phyloP scores from a whole-genome alignment of 2,329 filamentous ascomycete genomes.

The Alternaria alternata region DNA sequence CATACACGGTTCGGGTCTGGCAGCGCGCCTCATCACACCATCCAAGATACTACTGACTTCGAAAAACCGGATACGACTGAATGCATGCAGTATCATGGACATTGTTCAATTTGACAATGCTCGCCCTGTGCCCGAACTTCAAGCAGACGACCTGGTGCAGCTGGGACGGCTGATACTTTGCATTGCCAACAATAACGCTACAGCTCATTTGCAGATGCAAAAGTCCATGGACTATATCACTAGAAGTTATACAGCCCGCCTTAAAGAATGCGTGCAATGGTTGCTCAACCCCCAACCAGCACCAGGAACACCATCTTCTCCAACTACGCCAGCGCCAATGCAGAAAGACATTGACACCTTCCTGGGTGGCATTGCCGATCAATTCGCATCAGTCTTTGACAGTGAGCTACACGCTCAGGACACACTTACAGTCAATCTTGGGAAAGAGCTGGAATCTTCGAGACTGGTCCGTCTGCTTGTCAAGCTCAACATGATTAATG shows the following conservation, averaged over 20 bases:
- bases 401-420: slow-evolving; percentile 82
- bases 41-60: slow-evolving; percentile 91
- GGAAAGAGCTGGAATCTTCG: slow-evolving; percentile 87
- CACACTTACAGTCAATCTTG: slow-evolving; percentile 73
- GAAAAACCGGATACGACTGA: slow-evolving; percentile 87
- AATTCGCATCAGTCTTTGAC: slow-evolving; percentile 79
- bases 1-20: slow-evolving; percentile 82
- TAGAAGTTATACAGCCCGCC: slow-evolving; percentile 77
- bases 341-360: slow-evolving; percentile 82
- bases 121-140: slow-evolving; percentile 75
- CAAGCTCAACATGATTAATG: slow-evolving; percentile 88
- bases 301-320: slow-evolving; percentile 39
- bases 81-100: slow-evolving; percentile 87
- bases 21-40: slow-evolving; percentile 83
- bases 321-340: slow-evolving; percentile 40
- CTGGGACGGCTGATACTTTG: slow-evolving; percentile 87
- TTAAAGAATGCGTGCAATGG: slow-evolving; percentile 84
- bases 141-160: slow-evolving; percentile 85
- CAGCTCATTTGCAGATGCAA: slow-evolving; percentile 68
- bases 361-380: slow-evolving; percentile 77
- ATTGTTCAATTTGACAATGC: slow-evolving; percentile 82
- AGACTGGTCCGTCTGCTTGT: slow-evolving; percentile 79
- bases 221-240: slow-evolving; percentile 79
- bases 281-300: slow-evolving; percentile 68
- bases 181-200: slow-evolving; percentile 74